Conservation (phyloP, 2,329 filamentous ascomycete genomes). For the Hypoxylon sp. region DNA sequence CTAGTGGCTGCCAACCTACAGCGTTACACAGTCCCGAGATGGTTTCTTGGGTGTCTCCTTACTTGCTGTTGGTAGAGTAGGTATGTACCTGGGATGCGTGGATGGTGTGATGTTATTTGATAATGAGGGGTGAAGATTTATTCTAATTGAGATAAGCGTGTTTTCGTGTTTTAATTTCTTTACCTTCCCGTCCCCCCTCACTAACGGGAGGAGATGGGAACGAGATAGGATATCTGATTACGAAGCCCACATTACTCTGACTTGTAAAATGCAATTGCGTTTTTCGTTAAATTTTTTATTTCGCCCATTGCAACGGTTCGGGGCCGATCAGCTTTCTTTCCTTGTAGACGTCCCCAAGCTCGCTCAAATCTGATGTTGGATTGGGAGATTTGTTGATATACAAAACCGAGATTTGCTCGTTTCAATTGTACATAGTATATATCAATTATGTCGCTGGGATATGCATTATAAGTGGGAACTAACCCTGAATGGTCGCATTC, state of each 20-base stretch:
- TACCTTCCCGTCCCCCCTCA: not conserved
- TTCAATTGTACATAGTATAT: not conserved
- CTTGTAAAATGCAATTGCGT: constrained; percentile 19
- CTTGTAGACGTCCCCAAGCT: constrained; percentile 1
- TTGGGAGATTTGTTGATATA: constrained; percentile 6
- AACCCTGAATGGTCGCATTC: constrained; percentile 30
- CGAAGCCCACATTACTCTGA: constrained; percentile 10
- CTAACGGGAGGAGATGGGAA: constrained; percentile 1
- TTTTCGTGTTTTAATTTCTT: constrained; percentile 17
- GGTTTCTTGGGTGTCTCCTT: constrained; percentile 27
- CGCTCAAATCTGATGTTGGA: not conserved
- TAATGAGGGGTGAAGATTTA: not conserved
- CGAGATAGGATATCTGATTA: constrained; percentile 6
- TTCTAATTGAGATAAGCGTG: constrained; percentile 21
- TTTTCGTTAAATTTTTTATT: constrained; percentile 12
- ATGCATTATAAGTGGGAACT: constrained; percentile 25
- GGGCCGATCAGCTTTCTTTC: not conserved
- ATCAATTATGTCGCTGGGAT: constrained; percentile 9
- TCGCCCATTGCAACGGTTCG: constrained; percentile 7
- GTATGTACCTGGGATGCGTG: not conserved
- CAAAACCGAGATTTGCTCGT: constrained; percentile 2
- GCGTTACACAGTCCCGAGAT: constrained; percentile 25
- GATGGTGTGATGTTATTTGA: constrained; percentile 3
- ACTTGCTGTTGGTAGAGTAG: constrained; percentile 5
- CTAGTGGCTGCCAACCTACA: constrained; percentile 28